Evolutionary conservation across 257 asterid species (phyloP).

Genomic region (Solanum tarijense): DNA sequence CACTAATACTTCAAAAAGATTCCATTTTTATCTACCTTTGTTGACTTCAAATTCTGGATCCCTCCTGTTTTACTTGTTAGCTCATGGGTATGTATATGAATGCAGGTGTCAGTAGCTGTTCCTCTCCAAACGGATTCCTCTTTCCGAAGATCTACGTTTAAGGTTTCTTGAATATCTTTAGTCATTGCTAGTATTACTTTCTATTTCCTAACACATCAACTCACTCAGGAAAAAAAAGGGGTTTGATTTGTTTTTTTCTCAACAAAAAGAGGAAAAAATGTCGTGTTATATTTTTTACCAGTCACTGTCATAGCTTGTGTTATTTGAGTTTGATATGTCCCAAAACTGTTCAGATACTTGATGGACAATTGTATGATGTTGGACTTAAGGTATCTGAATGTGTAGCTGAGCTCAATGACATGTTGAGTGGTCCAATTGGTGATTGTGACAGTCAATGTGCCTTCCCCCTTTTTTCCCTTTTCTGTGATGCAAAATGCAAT

Average conservation of each 20-base stretch:
- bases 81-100: not conserved
- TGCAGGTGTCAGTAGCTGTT: constrained; percentile 46
- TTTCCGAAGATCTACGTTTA: constrained; percentile 28
- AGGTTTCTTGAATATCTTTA: constrained; percentile 25
- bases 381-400: not conserved
- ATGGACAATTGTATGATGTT: not conserved
- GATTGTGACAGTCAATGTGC: not conserved
- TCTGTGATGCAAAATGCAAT: not conserved
- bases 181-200: not conserved
- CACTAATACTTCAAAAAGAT: not conserved
- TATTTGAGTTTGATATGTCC: not conserved
- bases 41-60: not conserved
- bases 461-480: not conserved
- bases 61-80: not conserved
- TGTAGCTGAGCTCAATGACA: not conserved
- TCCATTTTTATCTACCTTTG: not conserved
- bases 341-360: not conserved
- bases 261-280: not conserved
- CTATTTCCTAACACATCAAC: not conserved
- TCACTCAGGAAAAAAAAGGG: not conserved
- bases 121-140: constrained; percentile 31
- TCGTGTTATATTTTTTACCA: not conserved
- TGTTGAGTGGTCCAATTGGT: not conserved
- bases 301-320: not conserved
- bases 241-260: not conserved